phyloP scores from a whole-genome alignment of 768 basidiomycete species.

The Agaricus blazei region DNA sequence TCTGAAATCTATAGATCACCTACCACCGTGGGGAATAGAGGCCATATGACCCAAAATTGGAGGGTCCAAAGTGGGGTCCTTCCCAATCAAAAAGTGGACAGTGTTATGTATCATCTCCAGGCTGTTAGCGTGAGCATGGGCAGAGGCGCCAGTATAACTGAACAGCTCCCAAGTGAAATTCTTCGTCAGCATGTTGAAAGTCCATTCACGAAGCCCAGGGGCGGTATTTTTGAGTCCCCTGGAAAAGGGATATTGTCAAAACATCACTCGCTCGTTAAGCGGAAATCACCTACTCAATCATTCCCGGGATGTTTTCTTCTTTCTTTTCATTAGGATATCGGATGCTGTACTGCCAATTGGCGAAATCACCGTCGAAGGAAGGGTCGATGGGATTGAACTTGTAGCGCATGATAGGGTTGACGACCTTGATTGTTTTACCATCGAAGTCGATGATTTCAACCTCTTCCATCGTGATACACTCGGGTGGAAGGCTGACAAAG shows the following conservation, averaged over 20 bases:
- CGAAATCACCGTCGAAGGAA: constrained; percentile 24
- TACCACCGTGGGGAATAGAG: constrained; percentile 26
- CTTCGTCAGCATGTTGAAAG: constrained; percentile 25
- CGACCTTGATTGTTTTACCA: constrained; percentile 18
- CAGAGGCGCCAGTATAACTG: constrained; percentile 32
- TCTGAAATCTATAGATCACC: not conserved
- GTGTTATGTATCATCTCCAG: constrained; percentile 39
- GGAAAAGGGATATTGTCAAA: not conserved
- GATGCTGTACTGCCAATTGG: constrained; percentile 27
- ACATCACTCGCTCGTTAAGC: no score
- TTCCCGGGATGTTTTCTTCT: not conserved
- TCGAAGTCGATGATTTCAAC: constrained; percentile 14
- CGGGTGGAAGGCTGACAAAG: constrained; percentile 26
- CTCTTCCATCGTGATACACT: constrained; percentile 22
- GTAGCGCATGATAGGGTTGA: constrained; percentile 30
- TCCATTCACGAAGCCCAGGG: constrained; percentile 18
- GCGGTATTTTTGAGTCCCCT: constrained; percentile 16
- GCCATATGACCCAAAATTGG: constrained; percentile 26
- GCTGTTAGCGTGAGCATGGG: constrained; percentile 30
- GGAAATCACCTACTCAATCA: not conserved
- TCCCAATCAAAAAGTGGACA: constrained; percentile 31
- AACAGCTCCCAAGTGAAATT: constrained; percentile 33
- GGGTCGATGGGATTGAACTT: constrained; percentile 24
- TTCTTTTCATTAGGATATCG: constrained; percentile 20
- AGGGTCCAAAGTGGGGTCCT: not conserved